Evolutionary conservation across 768 basidiomycete genomes (phyloP).

Genomic region (Tricholoma flavovirens): DNA sequence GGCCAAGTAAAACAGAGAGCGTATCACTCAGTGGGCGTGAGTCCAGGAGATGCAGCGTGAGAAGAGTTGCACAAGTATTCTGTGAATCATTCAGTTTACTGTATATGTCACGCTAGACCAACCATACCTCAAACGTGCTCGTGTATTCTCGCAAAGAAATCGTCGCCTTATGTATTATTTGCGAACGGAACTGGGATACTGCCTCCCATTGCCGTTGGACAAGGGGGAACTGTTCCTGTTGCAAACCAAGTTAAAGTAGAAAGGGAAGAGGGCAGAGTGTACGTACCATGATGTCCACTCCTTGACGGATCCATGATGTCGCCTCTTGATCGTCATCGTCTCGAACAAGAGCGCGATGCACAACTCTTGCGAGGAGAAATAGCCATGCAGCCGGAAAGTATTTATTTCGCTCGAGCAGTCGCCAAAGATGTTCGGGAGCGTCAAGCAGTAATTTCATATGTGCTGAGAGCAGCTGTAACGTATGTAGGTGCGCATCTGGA

Average conservation of each 20-base stretch:
- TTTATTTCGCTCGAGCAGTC: constrained; percentile 72
- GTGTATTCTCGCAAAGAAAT: constrained; percentile 63
- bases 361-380: constrained; percentile 79
- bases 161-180: constrained; percentile 86
- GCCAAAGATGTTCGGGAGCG: constrained; percentile 89
- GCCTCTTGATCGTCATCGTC: constrained; percentile 65
- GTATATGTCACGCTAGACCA: neutral
- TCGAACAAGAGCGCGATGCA: constrained; percentile 66
- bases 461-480: constrained; percentile 72
- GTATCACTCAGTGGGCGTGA: constrained; percentile 75
- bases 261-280: neutral
- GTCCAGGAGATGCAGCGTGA: constrained; percentile 86
- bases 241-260: neutral
- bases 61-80: constrained; percentile 72
- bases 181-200: constrained; percentile 78
- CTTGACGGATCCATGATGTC: constrained; percentile 50
- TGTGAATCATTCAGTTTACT: constrained; percentile 21
- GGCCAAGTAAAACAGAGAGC: constrained; percentile 61
- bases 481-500: constrained; percentile 61
- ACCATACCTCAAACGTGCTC: constrained; percentile 47
- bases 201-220: constrained; percentile 92
- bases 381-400: constrained; percentile 85
- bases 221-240: constrained; percentile 79
- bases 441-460: constrained; percentile 91
- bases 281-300: constrained; percentile 59